Evolutionary conservation across 805 yeast genomes (phyloP), one percentile per base, ranked within the genome.

Genomic region (Kurtzmaniella fragi): DNA sequence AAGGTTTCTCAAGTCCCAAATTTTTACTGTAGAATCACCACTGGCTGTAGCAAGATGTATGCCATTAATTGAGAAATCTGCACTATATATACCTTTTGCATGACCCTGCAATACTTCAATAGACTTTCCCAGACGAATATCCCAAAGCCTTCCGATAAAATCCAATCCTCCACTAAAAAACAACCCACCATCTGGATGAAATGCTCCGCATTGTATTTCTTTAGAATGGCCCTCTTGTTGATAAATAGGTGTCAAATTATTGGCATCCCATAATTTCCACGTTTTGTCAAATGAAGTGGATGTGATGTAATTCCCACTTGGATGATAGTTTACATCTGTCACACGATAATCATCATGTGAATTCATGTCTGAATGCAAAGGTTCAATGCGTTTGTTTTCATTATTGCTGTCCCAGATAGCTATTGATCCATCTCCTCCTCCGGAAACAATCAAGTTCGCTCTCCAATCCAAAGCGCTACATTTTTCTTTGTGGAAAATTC

Each of bases 171-270:
- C 93, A 10, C 87, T 77, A 0, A 84, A 82, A 6, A 84, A 50
- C 5, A 91, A 57, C 2, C 91, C 68, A 1, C 98, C 97, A 50
- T 87, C 95, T 0, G 73, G 71, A 43, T 89, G 95, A 44, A 83
- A 73, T 1, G 75, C 61, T 3, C 84, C 56, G 0, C 79, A 52
- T 43, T 75, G 78, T 0, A 89, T 80, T 41, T 80, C 93, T 49
- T 78, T 81, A 1, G 84, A 64, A 54, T 91, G 97, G 0, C 97
- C 96, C 53, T 87, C 95, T 56, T 91, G 98, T 42, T 76, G 67
- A 32, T 38, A 10, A 49, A 53, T 12, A 59, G 57, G 4, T 12
- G 10, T 17, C 28, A 28, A n/a, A 9, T 67, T 73, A 10, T 63
- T 61, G 0, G 79, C 46, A 57, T 91, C 96, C 95, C 95, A 90